Conservation (phyloP, 2,329 filamentous ascomycete genomes). For the Trichophyton verrucosum region DNA sequence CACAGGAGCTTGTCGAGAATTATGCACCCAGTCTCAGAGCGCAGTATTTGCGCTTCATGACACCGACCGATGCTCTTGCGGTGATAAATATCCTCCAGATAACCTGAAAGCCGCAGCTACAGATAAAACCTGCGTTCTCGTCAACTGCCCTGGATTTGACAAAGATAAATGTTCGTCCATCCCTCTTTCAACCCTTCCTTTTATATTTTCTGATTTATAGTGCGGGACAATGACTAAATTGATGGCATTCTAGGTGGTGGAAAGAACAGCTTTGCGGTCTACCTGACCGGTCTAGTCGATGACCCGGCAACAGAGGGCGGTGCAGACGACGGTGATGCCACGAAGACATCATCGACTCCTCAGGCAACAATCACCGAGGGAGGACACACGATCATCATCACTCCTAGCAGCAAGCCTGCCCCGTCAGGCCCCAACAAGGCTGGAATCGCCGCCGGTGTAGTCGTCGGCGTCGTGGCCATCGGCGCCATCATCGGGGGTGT, state of each 20-base stretch:
- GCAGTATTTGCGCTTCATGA: conserved; percentile 52
- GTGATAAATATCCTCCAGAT: conserved; percentile 51
- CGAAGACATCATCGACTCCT: conserved; percentile 26
- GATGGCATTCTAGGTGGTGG: conserved; percentile 43
- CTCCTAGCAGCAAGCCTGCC: conserved; percentile 14
- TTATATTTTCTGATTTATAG: background rate
- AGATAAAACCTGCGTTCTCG: background rate
- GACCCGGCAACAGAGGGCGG: conserved; percentile 21
- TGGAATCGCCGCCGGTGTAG: conserved; percentile 75
- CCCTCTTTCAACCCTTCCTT: background rate
- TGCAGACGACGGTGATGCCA: conserved; percentile 21
- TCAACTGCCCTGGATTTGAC: conserved; percentile 50
- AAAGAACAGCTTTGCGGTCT: conserved; percentile 38
- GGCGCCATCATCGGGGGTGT: conserved; percentile 53
- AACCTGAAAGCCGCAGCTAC: background rate
- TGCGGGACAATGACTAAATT: conserved; percentile 11
- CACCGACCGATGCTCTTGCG: conserved; percentile 59
- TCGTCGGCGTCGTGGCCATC: conserved; percentile 65
- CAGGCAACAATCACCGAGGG: conserved; percentile 31
- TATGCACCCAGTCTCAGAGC: conserved; percentile 37
- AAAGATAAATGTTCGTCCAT: conserved; percentile 50
- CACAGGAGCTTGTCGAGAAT: conserved; percentile 42
- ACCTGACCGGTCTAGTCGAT: conserved; percentile 37
- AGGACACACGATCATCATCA: conserved; percentile 16
- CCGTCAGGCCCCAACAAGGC: conserved; percentile 53